Evolutionary conservation across 1,284 basidiomycete genomes (phyloP), one percentile per base, ranked within the genome.

Genomic region (Porogramme epimiltina): DNA sequence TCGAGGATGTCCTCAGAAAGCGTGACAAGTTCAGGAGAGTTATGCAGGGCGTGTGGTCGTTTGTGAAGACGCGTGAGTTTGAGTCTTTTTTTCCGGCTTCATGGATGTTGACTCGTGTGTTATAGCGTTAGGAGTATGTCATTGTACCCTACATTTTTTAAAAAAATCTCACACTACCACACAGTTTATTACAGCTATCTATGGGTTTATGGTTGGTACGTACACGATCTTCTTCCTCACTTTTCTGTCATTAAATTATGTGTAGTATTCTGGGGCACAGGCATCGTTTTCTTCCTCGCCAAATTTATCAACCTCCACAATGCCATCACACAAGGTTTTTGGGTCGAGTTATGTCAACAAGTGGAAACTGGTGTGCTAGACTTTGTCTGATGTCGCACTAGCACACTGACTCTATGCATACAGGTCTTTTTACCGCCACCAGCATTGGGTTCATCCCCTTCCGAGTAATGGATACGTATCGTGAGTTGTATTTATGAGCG

Each of bases 391-490:
- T 31, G 16, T 37, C 34, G 8, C 13, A 37, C 16, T 16, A 16
- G 10, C n/a, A n/a, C n/a, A n/a, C n/a, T n/a, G n/a, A n/a, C n/a
- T n/a, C n/a, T n/a, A n/a, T n/a, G 13, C n/a, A 37, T 5, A 9
- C 41, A 86, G 87, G 82, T 25, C 72, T 94, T 18, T 94, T 94
- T 64, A 92, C 91, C 0, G 74, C 89, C 19, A 91, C 91, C n/a
- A 84, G 85, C 46, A 77, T 85, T 45, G 85, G 85, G 6, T 71
- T 88, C 25, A 86, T 91, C 52, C 91, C 91, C 0, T 87, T 81
- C 70, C 80, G 92, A 37, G 74, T 80, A 2, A 72, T 89, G 50
- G 91, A 93, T 66, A 92, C 90, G 0, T 93, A 87, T 65, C 79
- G 91, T 87, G 62, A 65, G 82, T 72, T 33, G 39, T 24, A 31